These are phyloP conservation scores for Juncus effusus DNA, from an alignment of 176 grass and related monocot genomes.

Conservation along the genomic window DNA sequence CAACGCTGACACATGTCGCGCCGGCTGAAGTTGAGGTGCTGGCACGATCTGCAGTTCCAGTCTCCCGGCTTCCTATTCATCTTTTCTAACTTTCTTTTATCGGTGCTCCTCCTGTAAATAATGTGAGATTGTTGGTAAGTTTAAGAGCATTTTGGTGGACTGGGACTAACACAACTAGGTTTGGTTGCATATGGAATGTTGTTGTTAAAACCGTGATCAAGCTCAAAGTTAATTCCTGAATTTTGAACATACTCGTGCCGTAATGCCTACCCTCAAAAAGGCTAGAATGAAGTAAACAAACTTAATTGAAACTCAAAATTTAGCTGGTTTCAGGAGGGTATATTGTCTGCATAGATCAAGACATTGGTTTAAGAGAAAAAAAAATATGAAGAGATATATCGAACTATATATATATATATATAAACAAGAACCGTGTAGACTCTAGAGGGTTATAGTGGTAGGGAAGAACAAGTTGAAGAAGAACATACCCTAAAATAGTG, in stretches of 20 bases:
- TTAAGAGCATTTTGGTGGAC: no score
- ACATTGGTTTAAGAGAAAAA: background rate
- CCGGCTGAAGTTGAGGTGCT: conserved; percentile 98
- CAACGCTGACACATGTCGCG: conserved; percentile 83
- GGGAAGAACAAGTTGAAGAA: background rate
- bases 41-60: conserved; percentile 94
- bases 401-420: background rate
- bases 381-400: no score
- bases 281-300: no score
- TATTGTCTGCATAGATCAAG: background rate
- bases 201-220: no score
- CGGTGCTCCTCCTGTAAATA: conserved; percentile 29
- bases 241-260: no score
- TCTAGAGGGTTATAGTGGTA: background rate
- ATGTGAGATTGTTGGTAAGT: conserved; percentile 4
- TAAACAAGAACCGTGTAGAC: background rate
- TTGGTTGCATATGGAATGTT: no score
- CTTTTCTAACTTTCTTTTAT: conserved; percentile 20
- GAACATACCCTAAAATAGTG: conserved; percentile 19
- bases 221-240: no score
- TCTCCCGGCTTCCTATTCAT: conserved; percentile 99
- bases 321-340: no score
- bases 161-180: no score
- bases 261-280: no score
- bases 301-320: no score